Evolutionary conservation across 352 stramenopile species (phyloP).

Genomic region (Globisporangium megalacanthum): DNA sequence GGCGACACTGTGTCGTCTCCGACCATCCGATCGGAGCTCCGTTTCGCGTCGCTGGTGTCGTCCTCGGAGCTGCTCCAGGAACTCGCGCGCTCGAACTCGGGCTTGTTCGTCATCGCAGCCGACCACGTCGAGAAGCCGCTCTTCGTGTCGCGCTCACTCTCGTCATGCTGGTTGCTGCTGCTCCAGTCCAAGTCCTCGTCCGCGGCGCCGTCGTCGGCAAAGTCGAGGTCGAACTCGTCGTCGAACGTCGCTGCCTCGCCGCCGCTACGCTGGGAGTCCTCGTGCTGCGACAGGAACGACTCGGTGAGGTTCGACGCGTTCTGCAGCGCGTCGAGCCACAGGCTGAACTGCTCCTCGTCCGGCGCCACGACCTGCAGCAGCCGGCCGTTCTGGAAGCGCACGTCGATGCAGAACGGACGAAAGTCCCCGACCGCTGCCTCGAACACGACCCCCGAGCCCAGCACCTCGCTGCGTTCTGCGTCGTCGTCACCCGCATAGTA

Average conservation of each 20-base stretch:
- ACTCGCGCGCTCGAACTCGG: conserved; percentile 19
- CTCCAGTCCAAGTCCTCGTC: conserved; percentile 27
- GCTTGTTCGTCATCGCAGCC: conserved; percentile 51
- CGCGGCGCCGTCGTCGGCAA: conserved; percentile 16
- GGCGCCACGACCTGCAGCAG: conserved; percentile 59
- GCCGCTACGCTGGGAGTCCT: conserved; percentile 17
- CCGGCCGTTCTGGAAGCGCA: conserved; percentile 72
- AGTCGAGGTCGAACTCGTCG: conserved; percentile 49
- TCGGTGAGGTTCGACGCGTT: conserved; percentile 55
- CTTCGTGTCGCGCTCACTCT: conserved; percentile 20
- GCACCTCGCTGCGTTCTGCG: conserved; percentile 24
- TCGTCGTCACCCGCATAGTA: conserved; percentile 42
- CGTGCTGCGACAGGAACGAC: conserved; percentile 47
- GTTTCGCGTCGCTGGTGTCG: conserved; percentile 3
- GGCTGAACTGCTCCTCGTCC: conserved; percentile 41
- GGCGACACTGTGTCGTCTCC: neutral
- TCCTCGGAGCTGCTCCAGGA: conserved; percentile 31
- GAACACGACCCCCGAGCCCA: conserved; percentile 66
- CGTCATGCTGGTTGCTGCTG: conserved; percentile 26
- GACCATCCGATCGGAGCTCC: neutral
- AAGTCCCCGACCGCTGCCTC: conserved; percentile 46
- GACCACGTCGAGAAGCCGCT: conserved; percentile 40
- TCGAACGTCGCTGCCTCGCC: conserved; percentile 16
- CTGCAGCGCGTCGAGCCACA: conserved; percentile 51
- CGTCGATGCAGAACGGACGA: conserved; percentile 56